These are phyloP conservation scores for Marasmius fiardii DNA, from an alignment of 1,284 basidiomycete species.

Conservation along the genomic window DNA sequence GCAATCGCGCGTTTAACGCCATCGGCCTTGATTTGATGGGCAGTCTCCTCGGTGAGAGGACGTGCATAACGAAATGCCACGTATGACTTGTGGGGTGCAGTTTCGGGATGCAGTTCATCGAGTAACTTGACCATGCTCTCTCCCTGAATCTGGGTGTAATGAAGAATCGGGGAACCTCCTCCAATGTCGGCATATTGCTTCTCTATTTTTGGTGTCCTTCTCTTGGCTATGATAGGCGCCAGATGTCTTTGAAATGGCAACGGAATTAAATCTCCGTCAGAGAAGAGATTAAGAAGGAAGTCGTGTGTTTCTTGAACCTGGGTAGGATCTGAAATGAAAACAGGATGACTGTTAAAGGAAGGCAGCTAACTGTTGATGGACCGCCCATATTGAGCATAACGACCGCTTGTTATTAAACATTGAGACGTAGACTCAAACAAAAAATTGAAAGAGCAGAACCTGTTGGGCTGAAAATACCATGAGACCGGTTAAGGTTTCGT, in stretches of 20 bases:
- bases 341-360: background rate
- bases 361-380: conserved; percentile 74
- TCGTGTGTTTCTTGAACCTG: conserved; percentile 84
- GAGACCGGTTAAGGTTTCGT: background rate
- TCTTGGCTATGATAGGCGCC: conserved; percentile 86
- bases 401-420: conserved; percentile 52
- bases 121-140: conserved; percentile 87
- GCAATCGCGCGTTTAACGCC: conserved; percentile 92
- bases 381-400: conserved; percentile 99
- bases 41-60: conserved; percentile 84
- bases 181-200: conserved; percentile 94
- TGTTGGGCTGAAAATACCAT: conserved; percentile 46
- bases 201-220: conserved; percentile 94
- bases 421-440: conserved; percentile 13
- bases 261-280: conserved; percentile 94
- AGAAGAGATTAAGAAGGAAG: conserved; percentile 93
- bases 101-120: conserved; percentile 89
- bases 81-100: conserved; percentile 96
- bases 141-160: conserved; percentile 89
- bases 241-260: conserved; percentile 88
- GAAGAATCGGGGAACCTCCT: conserved; percentile 96
- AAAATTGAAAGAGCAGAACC: conserved; percentile 35
- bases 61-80: conserved; percentile 92
- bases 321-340: conserved; percentile 11
- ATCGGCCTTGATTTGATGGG: conserved; percentile 85